These are phyloP conservation scores for Coprinopsis sp. DNA, from an alignment of 768 basidiomycete genomes.

Conservation along the genomic window DNA sequence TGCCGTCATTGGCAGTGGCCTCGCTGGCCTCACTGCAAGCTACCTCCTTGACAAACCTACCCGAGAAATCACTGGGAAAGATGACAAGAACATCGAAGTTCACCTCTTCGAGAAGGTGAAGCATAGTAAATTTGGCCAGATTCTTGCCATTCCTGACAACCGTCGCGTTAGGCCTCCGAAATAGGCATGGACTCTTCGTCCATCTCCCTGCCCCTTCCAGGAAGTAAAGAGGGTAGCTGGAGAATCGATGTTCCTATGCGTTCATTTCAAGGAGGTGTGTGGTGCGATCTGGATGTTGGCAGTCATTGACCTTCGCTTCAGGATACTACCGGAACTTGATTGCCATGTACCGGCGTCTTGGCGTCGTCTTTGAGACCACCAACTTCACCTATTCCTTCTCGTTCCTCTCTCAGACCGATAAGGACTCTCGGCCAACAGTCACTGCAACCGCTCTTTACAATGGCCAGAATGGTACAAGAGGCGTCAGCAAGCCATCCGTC, in stretches of 20 bases:
- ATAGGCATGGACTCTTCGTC: slow-evolving; percentile 71
- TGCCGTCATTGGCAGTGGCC: slow-evolving; percentile 66
- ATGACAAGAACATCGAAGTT: slow-evolving; percentile 52
- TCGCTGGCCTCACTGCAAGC: slow-evolving; percentile 69
- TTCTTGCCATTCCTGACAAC: slow-evolving; percentile 4
- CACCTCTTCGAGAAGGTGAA: slow-evolving; percentile 71
- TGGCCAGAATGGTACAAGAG: slow-evolving; percentile 51
- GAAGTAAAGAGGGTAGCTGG: slow-evolving; percentile 37
- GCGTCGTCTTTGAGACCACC: slow-evolving; percentile 48
- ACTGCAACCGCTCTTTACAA: slow-evolving; percentile 60
- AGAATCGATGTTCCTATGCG: slow-evolving; percentile 79
- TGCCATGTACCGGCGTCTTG: slow-evolving; percentile 56
- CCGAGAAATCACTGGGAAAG: slow-evolving; percentile 15
- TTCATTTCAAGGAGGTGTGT: slow-evolving; percentile 71
- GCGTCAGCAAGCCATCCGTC: slow-evolving; percentile 46
- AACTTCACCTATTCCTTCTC: slow-evolving; percentile 77
- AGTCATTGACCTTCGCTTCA: slow-evolving; percentile 19
- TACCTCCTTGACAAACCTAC: slow-evolving; percentile 44
- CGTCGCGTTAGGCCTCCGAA: slow-evolving; percentile 36
- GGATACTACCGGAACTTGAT: slow-evolving; percentile 76
- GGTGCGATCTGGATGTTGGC: neutral
- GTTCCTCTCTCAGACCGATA: slow-evolving; percentile 29
- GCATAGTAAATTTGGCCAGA: neutral
- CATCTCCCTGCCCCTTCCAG: slow-evolving; percentile 39
- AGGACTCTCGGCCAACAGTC: slow-evolving; percentile 23